Evolutionary conservation across 1,284 basidiomycete species (phyloP), one percentile per base, ranked within the genome.

Genomic region (Heimioporus punctisporus): DNA sequence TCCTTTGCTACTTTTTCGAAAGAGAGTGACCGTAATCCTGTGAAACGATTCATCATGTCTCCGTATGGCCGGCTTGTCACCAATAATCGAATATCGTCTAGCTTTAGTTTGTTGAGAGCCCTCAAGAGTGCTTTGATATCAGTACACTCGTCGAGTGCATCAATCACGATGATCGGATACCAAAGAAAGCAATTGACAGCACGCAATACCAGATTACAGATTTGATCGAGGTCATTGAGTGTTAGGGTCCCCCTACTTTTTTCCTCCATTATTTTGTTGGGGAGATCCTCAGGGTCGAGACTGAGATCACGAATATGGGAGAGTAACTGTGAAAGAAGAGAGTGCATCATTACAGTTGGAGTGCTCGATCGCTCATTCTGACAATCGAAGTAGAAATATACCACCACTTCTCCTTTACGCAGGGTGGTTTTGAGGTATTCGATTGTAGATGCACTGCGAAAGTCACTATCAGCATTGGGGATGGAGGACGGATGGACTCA

Each of bases 311-410:
- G 24, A n/a, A 43, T 12, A 12, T 43, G 30, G 26, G 23, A 10
- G 5, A 43, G 6, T 4, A 50, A 11, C 19, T 50, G 49, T 14
- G 41, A 50, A 6, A 50, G 49, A 6, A 50, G 17, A 5, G 49
- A 50, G 17, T 24, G 41, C 24, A 44, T 50, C 23, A 50, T 14
- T 30, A 43, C 49, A 2, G 17, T 11, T 6, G 30, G 12, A 28
- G 28, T 44, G 6, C 28, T 44, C 6, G 49, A 50, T 12, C 41
- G 28, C 28, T 44, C 24, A 19, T 43, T 44, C 26, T 43, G 49
- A 14, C 43, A 44, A 50, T 44, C 49, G 30, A 23, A 44, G 24
- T 44, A 50, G 39, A 44, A 50, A 30, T 26, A 54, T 14, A 42
- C n/a, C 5, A 51, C 10, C 9, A 27, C 39, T 24, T 54, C 47